A percentile compares a stretch with the other conserved stretches of the same genome.
Conservation (phyloP, 169 alveolate genomes). For the Eimeria maxima region DNA sequence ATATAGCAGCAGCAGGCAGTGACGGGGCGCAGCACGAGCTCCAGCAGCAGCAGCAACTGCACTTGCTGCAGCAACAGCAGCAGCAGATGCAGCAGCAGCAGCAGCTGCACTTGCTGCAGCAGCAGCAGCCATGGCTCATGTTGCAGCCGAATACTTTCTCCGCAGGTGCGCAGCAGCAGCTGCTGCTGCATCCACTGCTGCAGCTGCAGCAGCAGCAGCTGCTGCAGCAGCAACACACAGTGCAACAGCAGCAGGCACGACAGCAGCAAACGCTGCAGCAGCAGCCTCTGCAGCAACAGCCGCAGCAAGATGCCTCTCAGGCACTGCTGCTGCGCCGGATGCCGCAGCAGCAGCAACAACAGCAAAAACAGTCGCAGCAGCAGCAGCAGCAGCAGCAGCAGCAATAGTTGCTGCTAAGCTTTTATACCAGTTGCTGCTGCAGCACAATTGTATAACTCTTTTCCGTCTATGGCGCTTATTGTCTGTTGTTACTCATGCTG, state of each 20-base stretch:
- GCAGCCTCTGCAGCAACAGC: constrained; percentile 22
- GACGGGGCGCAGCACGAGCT: not conserved
- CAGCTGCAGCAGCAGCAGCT: constrained; percentile 44
- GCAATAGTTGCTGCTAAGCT: not conserved
- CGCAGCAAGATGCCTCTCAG: constrained; percentile 12
- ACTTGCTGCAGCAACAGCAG: constrained; percentile 51
- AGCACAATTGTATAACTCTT: not conserved
- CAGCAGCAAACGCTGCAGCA: constrained; percentile 16
- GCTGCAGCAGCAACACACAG: constrained; percentile 31
- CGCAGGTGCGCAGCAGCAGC: not conserved
- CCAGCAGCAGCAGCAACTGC: constrained; percentile 43
- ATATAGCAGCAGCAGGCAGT: not conserved
- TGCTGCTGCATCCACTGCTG: constrained; percentile 5
- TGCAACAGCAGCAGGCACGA: constrained; percentile 12
- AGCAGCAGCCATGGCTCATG: constrained; percentile 25
- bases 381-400: constrained; percentile 42
- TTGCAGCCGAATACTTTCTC: not conserved
- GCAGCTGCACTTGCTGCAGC: constrained; percentile 15
- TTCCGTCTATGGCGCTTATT: not conserved
- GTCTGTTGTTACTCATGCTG: not conserved
- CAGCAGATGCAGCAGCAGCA: constrained; percentile 12
- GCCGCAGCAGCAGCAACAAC: constrained; percentile 30
- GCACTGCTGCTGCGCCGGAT: not conserved
- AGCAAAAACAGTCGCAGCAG: not conserved
- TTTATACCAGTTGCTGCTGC: not conserved